Conservation (phyloP, 1,284 basidiomycete genomes). For the Stereum hirsutum region DNA sequence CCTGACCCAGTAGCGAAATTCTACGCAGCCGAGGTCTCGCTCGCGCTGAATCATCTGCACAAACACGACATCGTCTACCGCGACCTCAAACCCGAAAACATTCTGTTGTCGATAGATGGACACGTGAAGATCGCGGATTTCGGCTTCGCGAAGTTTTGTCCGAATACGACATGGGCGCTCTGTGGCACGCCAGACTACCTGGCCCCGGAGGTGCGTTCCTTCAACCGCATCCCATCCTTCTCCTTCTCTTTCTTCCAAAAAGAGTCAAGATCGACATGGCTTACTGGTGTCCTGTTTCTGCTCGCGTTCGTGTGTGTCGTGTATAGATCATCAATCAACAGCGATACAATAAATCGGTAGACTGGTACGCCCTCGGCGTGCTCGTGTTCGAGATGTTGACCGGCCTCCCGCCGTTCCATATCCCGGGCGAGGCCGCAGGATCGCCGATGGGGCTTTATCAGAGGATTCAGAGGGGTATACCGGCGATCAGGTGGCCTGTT, state of each 20-base stretch:
- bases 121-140: conserved; percentile 99
- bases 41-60: conserved; percentile 92
- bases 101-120: conserved; percentile 87
- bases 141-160: conserved; percentile 91
- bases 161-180: conserved; percentile 92
- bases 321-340: conserved; percentile 80
- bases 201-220: conserved; percentile 65
- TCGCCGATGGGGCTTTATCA: conserved; percentile 69
- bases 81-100: conserved; percentile 97
- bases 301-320: no score
- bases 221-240: conserved; percentile 2
- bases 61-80: conserved; percentile 91
- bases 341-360: conserved; percentile 95
- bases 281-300: no score
- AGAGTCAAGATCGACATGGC: conserved; percentile 2
- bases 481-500: conserved; percentile 75
- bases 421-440: conserved; percentile 44
- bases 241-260: conserved; percentile 6
- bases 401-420: conserved; percentile 74
- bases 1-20: conserved; percentile 99
- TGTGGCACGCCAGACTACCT: conserved; percentile 98
- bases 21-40: conserved; percentile 94
- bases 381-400: conserved; percentile 97
- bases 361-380: conserved; percentile 98
- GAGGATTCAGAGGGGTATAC: conserved; percentile 72